Base-by-base conservation (phyloP, 257 asterid genomes). In the Nicotiana obtusifolia region DNA sequence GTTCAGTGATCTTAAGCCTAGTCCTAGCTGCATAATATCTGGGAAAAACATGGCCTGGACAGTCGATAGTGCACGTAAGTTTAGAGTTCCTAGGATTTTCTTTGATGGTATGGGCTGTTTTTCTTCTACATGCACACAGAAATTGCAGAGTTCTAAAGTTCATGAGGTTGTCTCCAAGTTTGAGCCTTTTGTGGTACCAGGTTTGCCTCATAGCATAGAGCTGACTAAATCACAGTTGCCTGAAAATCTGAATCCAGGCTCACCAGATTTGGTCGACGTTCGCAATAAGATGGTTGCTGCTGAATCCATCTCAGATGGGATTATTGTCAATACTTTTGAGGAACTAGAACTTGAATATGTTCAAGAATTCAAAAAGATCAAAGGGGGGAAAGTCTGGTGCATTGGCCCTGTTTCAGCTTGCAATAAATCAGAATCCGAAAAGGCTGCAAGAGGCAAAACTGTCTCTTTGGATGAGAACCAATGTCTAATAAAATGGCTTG, bases 331-430 rank as follows among this genome's bases (percentile, higher is more conserved):
- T 52, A 89, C 89, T 3, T 91, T 90, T 62, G 92, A 88, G 73
- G 91, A 87, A 78, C 59, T 91, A 79, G 95, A 91, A 33, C 30
- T 62, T 1, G 79, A 85, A 3, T 91, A 88, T 41, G 83, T 87
- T 2, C 81, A 87, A 14, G 91, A 83, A 67, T 87, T 81, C n/a
- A 64, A 28, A 20, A 87, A 81, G 78, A 73, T 68, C 14, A 84
- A 69, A 81, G 84, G 85, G 5, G 83, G 87, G 0, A 92, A 87
- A 20, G 87, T 93, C 6, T 92, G 94, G 97, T 84, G 93, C 76
- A 78, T 93, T 7, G 96, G 98, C n/a, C 98, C 98, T 1, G 77
- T 91, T 10, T 89, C 94, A 0, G 84, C 85, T 6, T 86, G 77
- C 82, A 91, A 81, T 69, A 81, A 68, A 2, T 84, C 82, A 4